Base-by-base conservation (phyloP, 306 rosid genomes). In the Lagenaria siceraria region DNA sequence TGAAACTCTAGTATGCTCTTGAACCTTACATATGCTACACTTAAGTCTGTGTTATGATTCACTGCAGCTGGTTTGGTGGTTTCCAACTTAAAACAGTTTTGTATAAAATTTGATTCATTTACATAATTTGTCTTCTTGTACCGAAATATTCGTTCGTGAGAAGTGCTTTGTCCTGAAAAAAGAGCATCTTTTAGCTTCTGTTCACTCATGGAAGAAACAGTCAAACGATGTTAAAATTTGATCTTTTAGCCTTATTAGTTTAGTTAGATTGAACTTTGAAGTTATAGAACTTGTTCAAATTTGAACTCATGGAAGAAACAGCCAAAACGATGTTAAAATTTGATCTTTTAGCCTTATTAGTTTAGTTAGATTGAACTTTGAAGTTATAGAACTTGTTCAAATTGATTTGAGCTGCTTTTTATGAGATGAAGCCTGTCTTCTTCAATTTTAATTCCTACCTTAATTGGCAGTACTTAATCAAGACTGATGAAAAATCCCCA, bases 1-100 rank as follows among this genome's bases (percentile, higher is more conserved):
- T 56, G 95, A 91, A 86, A 94, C 98, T 76, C 77, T 84, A 78
- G 97, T 92, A 89, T 64, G 91, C 81, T 61, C 77, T 35, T 70
- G 25, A 53, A 58, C 33, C 59, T 61, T 40, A 38, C 77, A 49
- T 14, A 8, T 64, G n/a, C 70, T 63, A 74, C 53, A 11, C 43
- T 76, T 40, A 3, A 46, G 58, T 70, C 56, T 70, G 33, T 70
- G 33, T 13, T 19, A 7, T 46, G 36, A 10, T 22, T 43, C 36
- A 43, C 21, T 69, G 52, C 52, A 12, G 56, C 7, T 69, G 35
- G 7, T 49, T 29, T 49, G 62, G 48, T 73, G 46, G 27, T 73
- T 29, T 49, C 4, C 60, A 51, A 27, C 56, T 51, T 18, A 9
- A 49, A 6, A 27, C 33, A 17, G 17, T 73, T 51, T 5, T 19